phyloP scores from a whole-genome alignment of 2,329 filamentous ascomycete genomes.

The Epichloe glyceriae region DNA sequence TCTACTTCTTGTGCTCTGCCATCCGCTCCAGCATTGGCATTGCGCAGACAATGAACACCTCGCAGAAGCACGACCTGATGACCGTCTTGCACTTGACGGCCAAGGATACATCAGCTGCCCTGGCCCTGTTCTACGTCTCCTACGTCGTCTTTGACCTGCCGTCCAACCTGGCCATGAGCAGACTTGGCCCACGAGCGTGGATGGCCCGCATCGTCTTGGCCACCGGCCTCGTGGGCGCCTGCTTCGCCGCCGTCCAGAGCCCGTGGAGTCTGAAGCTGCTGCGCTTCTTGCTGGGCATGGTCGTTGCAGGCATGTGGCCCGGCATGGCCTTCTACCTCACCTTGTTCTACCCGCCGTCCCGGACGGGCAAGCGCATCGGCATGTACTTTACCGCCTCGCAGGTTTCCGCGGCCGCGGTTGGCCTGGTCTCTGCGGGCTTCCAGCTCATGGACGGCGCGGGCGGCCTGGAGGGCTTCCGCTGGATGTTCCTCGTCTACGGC shows the following conservation, averaged over 20 bases:
- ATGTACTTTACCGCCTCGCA: constrained; percentile 83
- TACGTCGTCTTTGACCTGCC: constrained; percentile 85
- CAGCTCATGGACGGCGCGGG: constrained; percentile 74
- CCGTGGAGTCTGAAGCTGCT: constrained; percentile 86
- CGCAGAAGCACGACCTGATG: constrained; percentile 59
- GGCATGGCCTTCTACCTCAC: constrained; percentile 91
- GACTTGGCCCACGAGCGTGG: constrained; percentile 74
- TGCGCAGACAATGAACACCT: constrained; percentile 83
- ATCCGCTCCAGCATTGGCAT: constrained; percentile 87
- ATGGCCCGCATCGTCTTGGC: constrained; percentile 85
- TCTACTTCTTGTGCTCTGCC: constrained; percentile 87
- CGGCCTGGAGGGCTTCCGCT: constrained; percentile 70
- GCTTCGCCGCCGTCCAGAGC: constrained; percentile 67
- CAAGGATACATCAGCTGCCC: constrained; percentile 69
- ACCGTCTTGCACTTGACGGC: constrained; percentile 54
- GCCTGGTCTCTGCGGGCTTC: constrained; percentile 80
- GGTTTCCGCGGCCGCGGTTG: constrained; percentile 78
- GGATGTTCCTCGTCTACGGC: constrained; percentile 89
- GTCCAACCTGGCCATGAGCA: constrained; percentile 80
- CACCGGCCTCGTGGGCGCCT: constrained; percentile 71
- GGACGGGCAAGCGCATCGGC: constrained; percentile 78
- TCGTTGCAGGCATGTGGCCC: constrained; percentile 90
- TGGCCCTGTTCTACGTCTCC: constrained; percentile 83
- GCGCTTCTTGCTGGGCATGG: constrained; percentile 70
- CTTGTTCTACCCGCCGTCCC: constrained; percentile 78